Conservation (phyloP, 768 basidiomycete species). For the Trametes cubensis region DNA sequence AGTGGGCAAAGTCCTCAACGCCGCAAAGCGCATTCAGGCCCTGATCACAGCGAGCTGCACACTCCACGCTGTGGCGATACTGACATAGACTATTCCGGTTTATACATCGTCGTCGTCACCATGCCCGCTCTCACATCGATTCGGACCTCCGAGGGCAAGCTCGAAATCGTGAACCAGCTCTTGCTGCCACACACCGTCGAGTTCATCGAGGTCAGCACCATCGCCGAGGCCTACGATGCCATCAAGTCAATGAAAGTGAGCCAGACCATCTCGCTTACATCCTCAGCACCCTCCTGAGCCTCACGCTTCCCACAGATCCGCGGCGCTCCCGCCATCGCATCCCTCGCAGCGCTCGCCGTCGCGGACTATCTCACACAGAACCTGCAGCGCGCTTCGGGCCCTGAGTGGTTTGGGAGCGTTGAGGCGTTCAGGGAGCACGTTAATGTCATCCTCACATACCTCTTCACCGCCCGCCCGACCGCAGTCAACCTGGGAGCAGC, state of each 20-base stretch:
- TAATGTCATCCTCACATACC: constrained; percentile 61
- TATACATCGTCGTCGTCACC: neutral
- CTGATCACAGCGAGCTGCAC: constrained; percentile 10
- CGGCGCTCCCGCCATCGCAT: constrained; percentile 94
- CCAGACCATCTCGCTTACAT: neutral
- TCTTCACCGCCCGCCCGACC: constrained; percentile 90
- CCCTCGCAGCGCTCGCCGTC: constrained; percentile 82
- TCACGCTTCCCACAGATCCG: constrained; percentile 54
- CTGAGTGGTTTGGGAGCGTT: constrained; percentile 59
- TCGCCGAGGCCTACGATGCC: constrained; percentile 88
- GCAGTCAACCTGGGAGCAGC: constrained; percentile 94
- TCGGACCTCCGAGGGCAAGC: constrained; percentile 47
- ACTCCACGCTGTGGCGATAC: neutral
- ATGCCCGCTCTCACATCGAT: constrained; percentile 43
- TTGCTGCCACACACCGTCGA: constrained; percentile 75
- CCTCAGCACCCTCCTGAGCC: neutral
- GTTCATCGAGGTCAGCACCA: constrained; percentile 64
- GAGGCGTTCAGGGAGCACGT: constrained; percentile 57
- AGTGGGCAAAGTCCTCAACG: neutral
- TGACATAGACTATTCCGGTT: neutral
- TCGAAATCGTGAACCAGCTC: constrained; percentile 92
- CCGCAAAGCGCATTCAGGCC: neutral
- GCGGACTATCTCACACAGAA: constrained; percentile 63
- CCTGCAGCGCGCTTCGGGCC: constrained; percentile 47
- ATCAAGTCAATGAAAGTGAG: constrained; percentile 94